Base-by-base conservation (phyloP, 257 asterid genomes). In the Leptodermis oblonga region DNA sequence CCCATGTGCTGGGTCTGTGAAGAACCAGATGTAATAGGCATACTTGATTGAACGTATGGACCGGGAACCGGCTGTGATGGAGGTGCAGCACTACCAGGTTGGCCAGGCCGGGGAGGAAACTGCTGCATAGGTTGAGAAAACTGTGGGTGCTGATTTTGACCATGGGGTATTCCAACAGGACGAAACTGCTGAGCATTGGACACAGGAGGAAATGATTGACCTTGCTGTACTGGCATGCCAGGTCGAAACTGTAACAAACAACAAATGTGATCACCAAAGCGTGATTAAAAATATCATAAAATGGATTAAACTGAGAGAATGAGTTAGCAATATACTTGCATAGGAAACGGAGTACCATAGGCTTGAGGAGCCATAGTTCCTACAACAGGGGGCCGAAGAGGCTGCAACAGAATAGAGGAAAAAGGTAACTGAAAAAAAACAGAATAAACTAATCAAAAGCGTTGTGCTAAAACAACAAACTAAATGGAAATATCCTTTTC, bases 101-200 rank as follows among this genome's bases (percentile, higher is more conserved):
- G 97, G 49, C 78, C 34, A 41, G 87, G 86, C 41, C 86, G 82
- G 31, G 73, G 81, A 80, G 85, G 76, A 81, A 82, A 90, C 69
- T 87, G 96, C 70, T 80, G 97, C 85, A 79, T 79, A 65, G 83
- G 79, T 78, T 91, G 97, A 73, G 96, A 84, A 84, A 79, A 90
- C 71, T 77, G 95, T 67, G 83, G 86, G 12, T 65, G 82, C 58
- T 88, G 96, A 79, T 73, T 79, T 81, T 86, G 96, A 70, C 90
- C 86, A 64, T 82, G 88, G 65, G 78, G 84, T 80, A 83, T 78
- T 67, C 92, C 91, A 52, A 73, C 69, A 81, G 88, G 87, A 69
- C 78, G 94, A 80, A 82, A 92, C 62, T 89, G 98, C 74, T 83
- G 96, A 71, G 86, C 48, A 67, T 80, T 79, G 70, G 84, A 82